Evolutionary conservation across 2,329 filamentous ascomycete species (phyloP), one percentile per base, ranked within the genome.

Genomic region (Huntiella savannae): DNA sequence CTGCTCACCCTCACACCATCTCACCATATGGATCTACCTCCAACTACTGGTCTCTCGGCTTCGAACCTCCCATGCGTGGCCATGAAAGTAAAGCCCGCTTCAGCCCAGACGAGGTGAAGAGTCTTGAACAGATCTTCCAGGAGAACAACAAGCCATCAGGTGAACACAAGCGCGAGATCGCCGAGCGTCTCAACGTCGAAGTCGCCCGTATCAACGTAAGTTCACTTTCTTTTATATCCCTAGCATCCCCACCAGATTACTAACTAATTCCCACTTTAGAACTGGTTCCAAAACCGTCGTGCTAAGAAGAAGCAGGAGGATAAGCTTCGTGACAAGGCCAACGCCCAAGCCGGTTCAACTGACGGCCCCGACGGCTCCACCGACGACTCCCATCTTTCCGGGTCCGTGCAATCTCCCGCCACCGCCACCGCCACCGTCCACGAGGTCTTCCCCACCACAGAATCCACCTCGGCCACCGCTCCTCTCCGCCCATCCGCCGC

Each of bases 281-380:
- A 79, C 56, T 79, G 75, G 75, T 79, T 79, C 55, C 75, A 79
- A 53, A 79, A 79, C 56, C 65, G 75, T 49, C 67, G 75, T 44
- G 75, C 75, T 45, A 72, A 75, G 59, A 72, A 73, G 52, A 77
- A 77, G 67, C 75, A 77, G 56, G 71, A 77, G 57, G 70, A 67
- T 55, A 77, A 77, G 67, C 75, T 77, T 55, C 71, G 77, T 56
- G 70, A 67, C 55, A 75, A 75, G 52, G 62, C 67, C 39, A 63
- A 66, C 46, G 65, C 67, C 71, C 40, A 43, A 52, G 65, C 65
- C 16, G 61, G 47, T 13, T 48, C 45, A 49, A 11, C 49, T 60
- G 16, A 55, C 58, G 4, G 51, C 53, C 22, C 60, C 32, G 39
- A 39, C 28, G 32, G 38, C 3, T 32, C 34, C 10, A 13, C 36